These are phyloP conservation scores for Acer negundo DNA, from an alignment of 345 rosid species.

Conservation along the genomic window DNA sequence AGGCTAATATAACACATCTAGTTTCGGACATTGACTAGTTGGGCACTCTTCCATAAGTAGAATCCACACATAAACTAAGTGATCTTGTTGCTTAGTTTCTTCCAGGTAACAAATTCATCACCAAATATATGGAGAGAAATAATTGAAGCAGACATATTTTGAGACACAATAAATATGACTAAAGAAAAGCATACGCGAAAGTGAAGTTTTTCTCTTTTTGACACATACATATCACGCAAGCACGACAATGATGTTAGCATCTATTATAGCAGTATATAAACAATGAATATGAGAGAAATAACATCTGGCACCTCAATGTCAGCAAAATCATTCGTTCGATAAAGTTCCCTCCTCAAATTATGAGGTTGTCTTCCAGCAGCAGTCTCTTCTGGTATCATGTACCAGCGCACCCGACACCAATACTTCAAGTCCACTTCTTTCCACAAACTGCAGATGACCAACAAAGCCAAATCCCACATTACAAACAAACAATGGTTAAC, in stretches of 20 bases:
- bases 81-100: not conserved
- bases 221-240: not conserved
- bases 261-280: not conserved
- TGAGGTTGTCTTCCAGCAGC: conserved; percentile 79
- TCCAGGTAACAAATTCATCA: not conserved
- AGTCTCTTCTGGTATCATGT: conserved; percentile 90
- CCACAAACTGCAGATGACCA: conserved; percentile 60
- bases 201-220: too few relatives aligned
- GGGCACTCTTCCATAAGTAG: not conserved
- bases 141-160: not conserved
- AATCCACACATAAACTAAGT: not conserved
- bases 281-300: not conserved
- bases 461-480: not conserved
- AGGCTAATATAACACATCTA: not conserved
- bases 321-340: conserved; percentile 75
- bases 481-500: not conserved
- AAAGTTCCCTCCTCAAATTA: conserved; percentile 82
- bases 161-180: not conserved
- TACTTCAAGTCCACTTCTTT: conserved; percentile 66
- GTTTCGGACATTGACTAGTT: not conserved
- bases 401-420: conserved; percentile 82
- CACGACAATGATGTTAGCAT: not conserved
- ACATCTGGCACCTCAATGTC: conserved; percentile 64
- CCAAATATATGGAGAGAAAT: not conserved
- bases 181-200: not conserved